These are phyloP conservation scores for Eimeria falciformis DNA, from an alignment of 169 alveolate species.

Conservation along the genomic window DNA sequence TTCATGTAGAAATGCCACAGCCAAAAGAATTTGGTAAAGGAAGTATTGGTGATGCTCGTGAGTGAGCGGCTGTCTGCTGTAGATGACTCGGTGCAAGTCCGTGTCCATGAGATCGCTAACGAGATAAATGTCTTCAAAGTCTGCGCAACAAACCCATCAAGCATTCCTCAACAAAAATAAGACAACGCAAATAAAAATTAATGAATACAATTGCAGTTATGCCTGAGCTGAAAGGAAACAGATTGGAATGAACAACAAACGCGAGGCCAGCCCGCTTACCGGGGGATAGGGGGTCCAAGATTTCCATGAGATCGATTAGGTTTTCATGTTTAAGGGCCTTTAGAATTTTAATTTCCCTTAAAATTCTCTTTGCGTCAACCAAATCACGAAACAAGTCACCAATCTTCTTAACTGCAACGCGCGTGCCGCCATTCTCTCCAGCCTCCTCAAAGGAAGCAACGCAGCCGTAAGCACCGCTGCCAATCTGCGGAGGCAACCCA, in stretches of 20 bases:
- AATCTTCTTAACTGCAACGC: constrained; percentile 91
- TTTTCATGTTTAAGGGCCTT: constrained; percentile 76
- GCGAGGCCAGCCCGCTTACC: too few relatives aligned
- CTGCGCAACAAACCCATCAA: background rate
- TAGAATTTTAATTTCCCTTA: constrained; percentile 92
- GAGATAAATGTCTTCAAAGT: constrained; percentile 66
- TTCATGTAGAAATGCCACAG: constrained; percentile 58
- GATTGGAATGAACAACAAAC: too few relatives aligned
- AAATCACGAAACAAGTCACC: constrained; percentile 92
- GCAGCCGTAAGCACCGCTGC: constrained; percentile 86
- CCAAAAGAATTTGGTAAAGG: constrained; percentile 86
- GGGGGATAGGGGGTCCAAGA: constrained; percentile 80
- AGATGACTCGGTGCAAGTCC: constrained; percentile 93
- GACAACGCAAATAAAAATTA: too few relatives aligned
- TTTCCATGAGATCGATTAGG: constrained; percentile 83
- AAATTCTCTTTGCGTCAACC: constrained; percentile 92
- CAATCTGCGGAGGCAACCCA: constrained; percentile 81
- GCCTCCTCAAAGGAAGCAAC: constrained; percentile 84
- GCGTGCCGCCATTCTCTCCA: constrained; percentile 77
- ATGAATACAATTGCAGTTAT: background rate
- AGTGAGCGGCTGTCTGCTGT: constrained; percentile 91
- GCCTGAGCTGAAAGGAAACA: background rate
- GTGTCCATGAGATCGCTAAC: constrained; percentile 94
- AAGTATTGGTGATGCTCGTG: constrained; percentile 94
- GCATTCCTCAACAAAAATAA: too few relatives aligned